phyloP scores from a whole-genome alignment of 176 grass and related monocot species.

The Eremochloa ophiuroides region DNA sequence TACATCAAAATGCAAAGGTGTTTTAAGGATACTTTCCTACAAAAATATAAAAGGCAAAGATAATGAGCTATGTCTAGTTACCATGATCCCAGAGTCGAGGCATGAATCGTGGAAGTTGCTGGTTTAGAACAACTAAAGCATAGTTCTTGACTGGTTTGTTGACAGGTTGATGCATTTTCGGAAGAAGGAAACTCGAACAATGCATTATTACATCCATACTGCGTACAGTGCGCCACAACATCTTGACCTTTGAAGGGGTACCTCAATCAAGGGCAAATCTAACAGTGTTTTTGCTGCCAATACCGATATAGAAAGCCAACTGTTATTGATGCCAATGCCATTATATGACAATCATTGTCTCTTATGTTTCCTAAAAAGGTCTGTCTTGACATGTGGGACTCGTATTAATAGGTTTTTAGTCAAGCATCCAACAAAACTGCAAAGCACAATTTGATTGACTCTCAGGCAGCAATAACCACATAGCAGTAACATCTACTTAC shows the following conservation, averaged over 20 bases:
- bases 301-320: background rate
- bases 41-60: background rate
- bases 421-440: background rate
- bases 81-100: conserved; percentile 67
- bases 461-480: background rate
- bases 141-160: conserved; percentile 35
- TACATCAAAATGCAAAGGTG: conserved; percentile 51
- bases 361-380: background rate
- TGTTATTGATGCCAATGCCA: background rate
- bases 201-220: conserved; percentile 54
- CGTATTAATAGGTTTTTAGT: background rate
- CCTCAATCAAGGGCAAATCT: background rate
- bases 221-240: conserved; percentile 36
- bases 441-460: background rate
- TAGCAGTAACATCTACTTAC: background rate
- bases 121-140: conserved; percentile 74
- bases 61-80: conserved; percentile 17
- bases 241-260: conserved; percentile 21
- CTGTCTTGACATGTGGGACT: background rate
- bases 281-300: background rate
- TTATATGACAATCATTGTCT: background rate
- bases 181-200: conserved; percentile 63
- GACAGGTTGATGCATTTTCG: conserved; percentile 32
- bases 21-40: background rate
- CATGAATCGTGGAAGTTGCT: conserved; percentile 56